Evolutionary conservation across 1,139 yeast species (phyloP).

Genomic region (Nakaseomyces kungkrabaensis): DNA sequence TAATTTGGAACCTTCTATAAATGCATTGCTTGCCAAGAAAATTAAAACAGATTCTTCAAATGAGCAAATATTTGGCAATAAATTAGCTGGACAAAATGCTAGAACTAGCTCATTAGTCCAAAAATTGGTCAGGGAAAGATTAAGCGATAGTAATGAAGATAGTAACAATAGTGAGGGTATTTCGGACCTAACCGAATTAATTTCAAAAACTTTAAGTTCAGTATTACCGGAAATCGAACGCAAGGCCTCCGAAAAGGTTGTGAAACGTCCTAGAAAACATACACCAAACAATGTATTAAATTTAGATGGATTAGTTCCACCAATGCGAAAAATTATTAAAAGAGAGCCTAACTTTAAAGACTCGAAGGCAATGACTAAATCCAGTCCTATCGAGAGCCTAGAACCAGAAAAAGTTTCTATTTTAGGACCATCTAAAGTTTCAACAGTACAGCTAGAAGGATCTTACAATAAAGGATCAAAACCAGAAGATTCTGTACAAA

Average conservation of each 20-base stretch:
- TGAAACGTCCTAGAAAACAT: conserved; percentile 1
- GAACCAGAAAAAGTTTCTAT: background rate
- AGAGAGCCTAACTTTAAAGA: background rate
- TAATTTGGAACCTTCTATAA: background rate
- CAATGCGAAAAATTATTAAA: conserved; percentile 3
- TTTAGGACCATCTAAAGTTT: background rate
- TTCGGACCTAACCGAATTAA: background rate
- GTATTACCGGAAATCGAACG: conserved; percentile 1
- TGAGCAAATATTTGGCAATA: background rate
- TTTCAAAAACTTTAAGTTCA: background rate
- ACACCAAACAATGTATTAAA: conserved; percentile 9
- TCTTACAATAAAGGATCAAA: too few relatives aligned
- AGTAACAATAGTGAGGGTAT: background rate
- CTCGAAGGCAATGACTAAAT: background rate
- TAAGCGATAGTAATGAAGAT: background rate
- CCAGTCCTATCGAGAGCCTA: background rate
- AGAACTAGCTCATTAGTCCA: background rate
- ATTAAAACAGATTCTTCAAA: background rate
- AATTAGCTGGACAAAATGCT: background rate
- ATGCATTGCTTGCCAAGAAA: background rate
- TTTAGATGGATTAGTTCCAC: conserved; percentile 11
- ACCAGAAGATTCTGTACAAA: background rate
- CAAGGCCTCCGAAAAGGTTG: background rate
- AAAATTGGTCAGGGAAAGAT: background rate
- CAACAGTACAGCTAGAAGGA: background rate